These are phyloP conservation scores for Mytilinidion resinicola DNA, from an alignment of 495 filamentous ascomycete species.

Conservation along the genomic window DNA sequence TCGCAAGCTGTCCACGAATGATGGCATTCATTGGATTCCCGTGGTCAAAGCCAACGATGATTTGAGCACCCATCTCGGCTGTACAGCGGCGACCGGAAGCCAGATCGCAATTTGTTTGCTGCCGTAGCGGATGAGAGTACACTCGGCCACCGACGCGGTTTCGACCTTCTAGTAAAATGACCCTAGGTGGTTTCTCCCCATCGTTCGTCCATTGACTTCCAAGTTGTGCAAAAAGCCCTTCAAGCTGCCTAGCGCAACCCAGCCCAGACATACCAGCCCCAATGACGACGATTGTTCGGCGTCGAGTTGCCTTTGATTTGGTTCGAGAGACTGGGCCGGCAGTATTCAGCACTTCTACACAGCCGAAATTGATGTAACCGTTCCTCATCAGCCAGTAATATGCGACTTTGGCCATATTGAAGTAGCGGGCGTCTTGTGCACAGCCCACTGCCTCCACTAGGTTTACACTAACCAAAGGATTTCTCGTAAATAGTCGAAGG, in stretches of 20 bases:
- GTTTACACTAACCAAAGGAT: slow-evolving; percentile 80
- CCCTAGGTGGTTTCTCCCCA: slow-evolving; percentile 60
- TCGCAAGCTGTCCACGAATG: slow-evolving; percentile 81
- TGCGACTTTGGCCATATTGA: slow-evolving; percentile 78
- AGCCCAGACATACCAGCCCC: slow-evolving; percentile 93
- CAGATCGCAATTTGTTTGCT: slow-evolving; percentile 45
- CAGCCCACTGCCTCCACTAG: slow-evolving; percentile 88
- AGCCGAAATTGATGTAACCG: slow-evolving; percentile 97
- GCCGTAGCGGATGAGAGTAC: slow-evolving; percentile 79
- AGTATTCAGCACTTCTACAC: slow-evolving; percentile 59
- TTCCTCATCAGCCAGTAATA: slow-evolving; percentile 87
- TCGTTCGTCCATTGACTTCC: slow-evolving; percentile 53
- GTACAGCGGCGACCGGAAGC: slow-evolving; percentile 57
- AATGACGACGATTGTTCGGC: slow-evolving; percentile 72
- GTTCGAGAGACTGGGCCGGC: slow-evolving; percentile 30
- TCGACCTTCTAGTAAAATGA: slow-evolving; percentile 82
- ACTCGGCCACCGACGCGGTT: slow-evolving; percentile 87
- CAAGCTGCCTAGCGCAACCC: slow-evolving; percentile 85
- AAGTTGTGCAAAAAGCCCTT: slow-evolving; percentile 74
- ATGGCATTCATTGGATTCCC: slow-evolving; percentile 90
- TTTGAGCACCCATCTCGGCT: slow-evolving; percentile 93
- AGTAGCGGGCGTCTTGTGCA: slow-evolving; percentile 85
- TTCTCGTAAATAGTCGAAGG: slow-evolving; percentile 80
- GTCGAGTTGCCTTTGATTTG: slow-evolving; percentile 41
- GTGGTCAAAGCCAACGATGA: slow-evolving; percentile 92